phyloP scores from a whole-genome alignment of 73 alveolate genomes.

The Uronychia setigera region DNA sequence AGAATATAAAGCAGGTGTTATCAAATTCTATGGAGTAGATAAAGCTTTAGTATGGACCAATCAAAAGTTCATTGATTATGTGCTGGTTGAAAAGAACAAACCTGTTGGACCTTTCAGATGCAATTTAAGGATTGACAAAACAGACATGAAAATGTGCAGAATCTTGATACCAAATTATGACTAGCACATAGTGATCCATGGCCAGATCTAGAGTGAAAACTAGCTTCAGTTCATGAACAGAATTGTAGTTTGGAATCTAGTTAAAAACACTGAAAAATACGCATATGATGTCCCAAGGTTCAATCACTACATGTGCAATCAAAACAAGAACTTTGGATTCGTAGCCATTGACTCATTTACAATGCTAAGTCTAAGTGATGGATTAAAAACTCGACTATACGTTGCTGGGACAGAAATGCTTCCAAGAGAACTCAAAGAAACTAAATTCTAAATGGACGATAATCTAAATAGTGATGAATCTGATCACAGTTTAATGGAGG shows the following conservation, averaged over 20 bases:
- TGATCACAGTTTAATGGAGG: background rate
- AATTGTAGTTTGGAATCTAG: background rate
- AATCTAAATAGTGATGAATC: background rate
- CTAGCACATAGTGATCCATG: background rate
- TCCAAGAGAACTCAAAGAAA: background rate
- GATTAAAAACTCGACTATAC: background rate
- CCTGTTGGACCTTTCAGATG: background rate
- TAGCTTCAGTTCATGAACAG: too few species aligned
- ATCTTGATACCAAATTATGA: background rate
- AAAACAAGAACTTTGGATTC: background rate
- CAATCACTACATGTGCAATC: background rate
- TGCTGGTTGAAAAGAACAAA: background rate
- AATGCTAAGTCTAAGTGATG: background rate
- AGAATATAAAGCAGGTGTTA: too few species aligned
- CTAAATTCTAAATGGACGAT: background rate
- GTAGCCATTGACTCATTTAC: background rate
- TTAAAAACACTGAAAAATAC: background rate
- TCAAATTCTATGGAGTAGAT: background rate
- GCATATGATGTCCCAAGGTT: background rate
- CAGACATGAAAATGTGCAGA: background rate
- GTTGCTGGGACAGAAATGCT: background rate
- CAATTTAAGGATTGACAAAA: too few species aligned
- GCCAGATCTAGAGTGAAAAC: too few species aligned
- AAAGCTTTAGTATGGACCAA: background rate
- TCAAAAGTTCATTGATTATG: background rate